These are phyloP conservation scores for Holtermannia corniformis DNA, from an alignment of 768 basidiomycete genomes.

Conservation along the genomic window DNA sequence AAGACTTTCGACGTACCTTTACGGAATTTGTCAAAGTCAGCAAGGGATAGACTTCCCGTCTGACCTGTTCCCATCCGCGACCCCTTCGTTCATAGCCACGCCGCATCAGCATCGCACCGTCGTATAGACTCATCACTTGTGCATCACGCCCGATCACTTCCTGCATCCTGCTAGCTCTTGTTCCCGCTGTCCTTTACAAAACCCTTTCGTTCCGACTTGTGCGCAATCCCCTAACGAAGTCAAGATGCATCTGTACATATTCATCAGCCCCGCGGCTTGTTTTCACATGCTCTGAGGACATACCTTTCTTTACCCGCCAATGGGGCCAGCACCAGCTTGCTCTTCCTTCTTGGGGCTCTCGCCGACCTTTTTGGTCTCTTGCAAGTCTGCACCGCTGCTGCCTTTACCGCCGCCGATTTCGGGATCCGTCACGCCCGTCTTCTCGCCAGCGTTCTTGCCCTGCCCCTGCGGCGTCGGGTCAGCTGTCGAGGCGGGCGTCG, in stretches of 20 bases:
- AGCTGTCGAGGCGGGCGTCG: slow-evolving; percentile 12
- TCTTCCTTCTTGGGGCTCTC: slow-evolving; percentile 30
- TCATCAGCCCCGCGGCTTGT: not conserved
- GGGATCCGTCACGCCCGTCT: slow-evolving; percentile 19
- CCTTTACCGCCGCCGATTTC: slow-evolving; percentile 12
- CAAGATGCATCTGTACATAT: not conserved
- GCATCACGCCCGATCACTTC: not conserved
- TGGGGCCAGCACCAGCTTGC: slow-evolving; percentile 25
- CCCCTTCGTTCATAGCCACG: not conserved
- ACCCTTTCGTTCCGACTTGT: not conserved
- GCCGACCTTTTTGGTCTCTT: slow-evolving; percentile 37
- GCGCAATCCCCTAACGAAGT: too few species aligned
- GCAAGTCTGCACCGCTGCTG: slow-evolving; percentile 12
- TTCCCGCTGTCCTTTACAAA: not conserved
- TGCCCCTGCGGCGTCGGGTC: slow-evolving; percentile 20
- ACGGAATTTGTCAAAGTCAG: slow-evolving; percentile 39
- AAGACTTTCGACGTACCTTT: slow-evolving; percentile 39
- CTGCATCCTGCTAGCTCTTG: not conserved
- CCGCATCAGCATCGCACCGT: slow-evolving; percentile 1
- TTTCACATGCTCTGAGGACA: not conserved
- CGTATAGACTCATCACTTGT: not conserved
- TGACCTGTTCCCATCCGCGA: not conserved
- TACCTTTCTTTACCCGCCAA: slow-evolving; percentile 21
- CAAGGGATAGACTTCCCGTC: slow-evolving; percentile 14
- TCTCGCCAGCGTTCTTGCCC: slow-evolving; percentile 13